Base-by-base conservation (phyloP, 2,329 filamentous ascomycete species). In the Fusarium oxysporum region DNA sequence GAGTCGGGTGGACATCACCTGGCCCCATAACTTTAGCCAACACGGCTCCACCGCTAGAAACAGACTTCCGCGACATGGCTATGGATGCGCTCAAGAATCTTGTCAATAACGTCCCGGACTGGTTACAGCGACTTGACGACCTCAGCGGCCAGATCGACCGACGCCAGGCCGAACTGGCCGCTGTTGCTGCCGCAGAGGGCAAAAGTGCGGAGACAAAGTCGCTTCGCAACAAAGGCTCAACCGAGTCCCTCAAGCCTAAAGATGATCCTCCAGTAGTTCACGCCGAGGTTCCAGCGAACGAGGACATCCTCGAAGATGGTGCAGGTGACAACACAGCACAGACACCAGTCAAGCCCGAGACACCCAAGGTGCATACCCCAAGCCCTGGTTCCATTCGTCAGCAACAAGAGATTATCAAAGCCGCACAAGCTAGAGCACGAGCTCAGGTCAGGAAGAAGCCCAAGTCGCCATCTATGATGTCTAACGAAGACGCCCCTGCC, bases 141-240 rank as follows among this genome's bases (percentile, higher is more conserved):
- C 85, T 92, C 64, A 90, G 85, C 76, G 83, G 84, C 66, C 87
- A 92, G 79, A 90, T 92, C 65, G 86, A 89, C 65, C 83, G 87
- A 76, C 89, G 90, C 65, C 90, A 92, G 82, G 81, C 83, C 56
- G 89, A 91, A 77, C 83, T 92, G 62, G 90, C 89, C 40, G 83
- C 84, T 64, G 78, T 88, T 62, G 82, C 80, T 44, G 74, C 77
- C 47, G 71, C 73, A 19, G 75, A 78, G 45, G 68, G 74, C n/a
- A 77, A 75, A 57, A 75, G 62, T 38, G 56, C 76, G 37, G 78
- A 81, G 48, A 79, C 81, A 43, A 83, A 80, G 64, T 87, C 86
- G 6, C 75, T 88, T 21, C 83, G 85, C 62, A 87, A 87, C 70
- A 84, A 84, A 59, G 87, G 87, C 51, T 89, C 87, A 13, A 87